A percentile compares a stretch with the other conserved stretches of the same genome.
Conservation (phyloP, 225 moss, liverwort and hornwort species). For the Bryoerythrophyllum caledonicum region DNA sequence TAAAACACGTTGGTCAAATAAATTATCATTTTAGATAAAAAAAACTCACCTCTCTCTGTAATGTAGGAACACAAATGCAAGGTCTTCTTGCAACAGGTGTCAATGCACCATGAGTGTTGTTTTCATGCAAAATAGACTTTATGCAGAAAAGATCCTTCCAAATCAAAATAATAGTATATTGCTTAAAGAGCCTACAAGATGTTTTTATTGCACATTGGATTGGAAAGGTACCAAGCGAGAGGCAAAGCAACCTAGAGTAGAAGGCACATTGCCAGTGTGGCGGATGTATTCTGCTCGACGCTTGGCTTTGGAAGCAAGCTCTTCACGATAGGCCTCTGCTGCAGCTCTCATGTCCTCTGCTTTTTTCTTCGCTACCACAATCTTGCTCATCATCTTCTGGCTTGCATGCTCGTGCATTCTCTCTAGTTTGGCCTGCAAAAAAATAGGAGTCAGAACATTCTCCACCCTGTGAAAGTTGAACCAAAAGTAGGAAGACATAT, state of each 20-base stretch:
- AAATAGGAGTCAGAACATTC: not conserved
- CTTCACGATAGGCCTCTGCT: slow-evolving; percentile 70
- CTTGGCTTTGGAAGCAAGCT: slow-evolving; percentile 74
- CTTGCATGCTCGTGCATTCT: slow-evolving; percentile 73
- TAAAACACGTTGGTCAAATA: too few species aligned
- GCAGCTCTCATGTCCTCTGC: slow-evolving; percentile 81
- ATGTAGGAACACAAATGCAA: too few species aligned
- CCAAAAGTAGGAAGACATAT: too few species aligned
- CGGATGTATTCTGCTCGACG: slow-evolving; percentile 85
- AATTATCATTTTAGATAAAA: too few species aligned
- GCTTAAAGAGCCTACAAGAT: too few species aligned
- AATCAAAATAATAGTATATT: too few species aligned
- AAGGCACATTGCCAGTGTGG: slow-evolving; percentile 60
- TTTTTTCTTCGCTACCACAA: slow-evolving; percentile 65
- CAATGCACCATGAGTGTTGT: too few species aligned
- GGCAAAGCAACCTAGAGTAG: slow-evolving; percentile 42
- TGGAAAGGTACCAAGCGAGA: slow-evolving; percentile 51
- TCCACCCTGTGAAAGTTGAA: too few species aligned
- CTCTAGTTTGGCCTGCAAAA: slow-evolving; percentile 74
- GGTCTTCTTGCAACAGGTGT: too few species aligned
- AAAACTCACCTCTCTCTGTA: too few species aligned
- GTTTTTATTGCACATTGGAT: slow-evolving; percentile 24
- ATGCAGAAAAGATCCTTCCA: too few species aligned
- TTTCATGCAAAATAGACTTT: too few species aligned
- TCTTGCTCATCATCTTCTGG: slow-evolving; percentile 74